phyloP scores from a whole-genome alignment of 2,329 filamentous ascomycete species.

The Raffaelea arxii region DNA sequence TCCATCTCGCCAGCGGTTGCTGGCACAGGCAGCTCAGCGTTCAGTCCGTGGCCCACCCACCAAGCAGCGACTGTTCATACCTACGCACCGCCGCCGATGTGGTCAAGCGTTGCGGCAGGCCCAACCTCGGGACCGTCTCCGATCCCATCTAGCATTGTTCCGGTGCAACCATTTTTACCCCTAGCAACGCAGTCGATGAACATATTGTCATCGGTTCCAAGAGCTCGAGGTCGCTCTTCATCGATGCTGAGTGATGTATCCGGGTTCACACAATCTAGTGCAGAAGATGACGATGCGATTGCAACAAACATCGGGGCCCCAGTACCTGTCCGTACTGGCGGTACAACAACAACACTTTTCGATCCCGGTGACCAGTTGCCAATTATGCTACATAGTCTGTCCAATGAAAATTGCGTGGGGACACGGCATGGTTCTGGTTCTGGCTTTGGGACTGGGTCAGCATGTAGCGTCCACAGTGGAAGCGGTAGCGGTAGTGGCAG shows the following conservation, averaged over 20 bases:
- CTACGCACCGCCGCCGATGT: too few species aligned
- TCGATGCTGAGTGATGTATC: conserved; percentile 59
- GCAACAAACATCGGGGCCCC: too few species aligned
- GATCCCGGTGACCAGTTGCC: too few species aligned
- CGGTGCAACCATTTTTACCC: conserved; percentile 16
- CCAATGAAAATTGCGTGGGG: too few species aligned
- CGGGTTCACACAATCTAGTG: conserved; percentile 55
- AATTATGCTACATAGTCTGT: too few species aligned
- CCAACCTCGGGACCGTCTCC: conserved; percentile 9
- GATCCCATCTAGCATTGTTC: background rate
- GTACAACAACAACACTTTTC: too few species aligned
- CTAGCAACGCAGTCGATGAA: conserved; percentile 2
- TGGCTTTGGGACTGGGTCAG: conserved; percentile 17
- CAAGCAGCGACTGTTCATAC: conserved; percentile 5
- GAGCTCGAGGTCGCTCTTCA: conserved; percentile 48
- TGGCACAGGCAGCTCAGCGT: background rate
- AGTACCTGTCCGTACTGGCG: too few species aligned
- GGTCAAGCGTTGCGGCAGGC: background rate
- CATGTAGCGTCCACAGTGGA: conserved; percentile 30
- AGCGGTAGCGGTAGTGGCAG: too few species aligned
- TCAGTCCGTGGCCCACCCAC: conserved; percentile 8
- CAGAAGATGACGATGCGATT: conserved; percentile 33
- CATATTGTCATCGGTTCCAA: conserved; percentile 12
- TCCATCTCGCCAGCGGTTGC: background rate
- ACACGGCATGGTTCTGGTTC: conserved; percentile 18